phyloP scores from a whole-genome alignment of 2,329 filamentous ascomycete genomes.

The Cryphonectria naterciae region DNA sequence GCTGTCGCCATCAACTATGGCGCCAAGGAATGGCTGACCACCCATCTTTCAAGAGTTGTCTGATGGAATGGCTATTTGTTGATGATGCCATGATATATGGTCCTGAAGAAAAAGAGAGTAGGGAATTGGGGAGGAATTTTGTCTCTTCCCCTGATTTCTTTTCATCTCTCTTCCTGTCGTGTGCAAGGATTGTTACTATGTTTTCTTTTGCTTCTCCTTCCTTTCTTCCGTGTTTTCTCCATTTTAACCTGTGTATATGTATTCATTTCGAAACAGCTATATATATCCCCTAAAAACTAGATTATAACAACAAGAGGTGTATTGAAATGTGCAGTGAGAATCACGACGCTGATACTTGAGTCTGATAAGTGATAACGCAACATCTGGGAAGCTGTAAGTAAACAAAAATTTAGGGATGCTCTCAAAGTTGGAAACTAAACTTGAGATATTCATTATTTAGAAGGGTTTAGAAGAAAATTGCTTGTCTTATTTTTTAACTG shows the following conservation, averaged over 20 bases:
- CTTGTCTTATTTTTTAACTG: too few species aligned
- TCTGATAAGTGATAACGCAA: too few species aligned
- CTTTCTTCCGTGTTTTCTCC: not conserved
- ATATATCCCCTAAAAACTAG: not conserved
- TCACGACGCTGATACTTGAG: too few species aligned
- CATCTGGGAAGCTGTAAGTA: too few species aligned
- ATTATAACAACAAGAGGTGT: too few species aligned
- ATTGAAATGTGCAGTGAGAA: too few species aligned
- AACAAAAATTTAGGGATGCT: too few species aligned
- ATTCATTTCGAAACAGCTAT: not conserved
- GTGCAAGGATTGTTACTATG: not conserved
- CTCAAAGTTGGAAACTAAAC: too few species aligned
- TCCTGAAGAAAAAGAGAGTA: too few species aligned
- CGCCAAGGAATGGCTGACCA: constrained; percentile 18
- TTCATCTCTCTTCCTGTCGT: not conserved
- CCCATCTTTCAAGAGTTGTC: not conserved
- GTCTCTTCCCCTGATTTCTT: not conserved
- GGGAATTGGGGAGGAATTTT: not conserved
- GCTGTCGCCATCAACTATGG: constrained; percentile 23
- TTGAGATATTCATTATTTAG: too few species aligned
- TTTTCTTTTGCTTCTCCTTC: not conserved
- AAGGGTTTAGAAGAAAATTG: too few species aligned
- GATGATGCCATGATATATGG: not conserved
- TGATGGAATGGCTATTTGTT: not conserved
- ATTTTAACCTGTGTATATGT: not conserved